Conservation (phyloP, 2,329 filamentous ascomycete species). For the Karstenula rhodostoma region DNA sequence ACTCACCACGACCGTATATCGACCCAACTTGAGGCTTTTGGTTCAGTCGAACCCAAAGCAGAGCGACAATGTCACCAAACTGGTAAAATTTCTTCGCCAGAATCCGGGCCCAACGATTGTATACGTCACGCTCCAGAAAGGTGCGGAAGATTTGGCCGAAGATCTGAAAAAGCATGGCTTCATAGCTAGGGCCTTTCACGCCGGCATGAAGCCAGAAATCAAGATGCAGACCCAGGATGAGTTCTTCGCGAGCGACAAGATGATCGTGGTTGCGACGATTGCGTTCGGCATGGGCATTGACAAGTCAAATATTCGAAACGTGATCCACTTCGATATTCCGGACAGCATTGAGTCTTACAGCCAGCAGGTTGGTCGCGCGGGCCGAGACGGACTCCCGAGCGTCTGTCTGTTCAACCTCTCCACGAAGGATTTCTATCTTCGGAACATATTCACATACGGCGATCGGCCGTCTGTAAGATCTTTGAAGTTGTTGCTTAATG, state of each 20-base stretch:
- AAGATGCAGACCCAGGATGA: conserved; percentile 75
- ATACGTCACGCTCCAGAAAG: conserved; percentile 67
- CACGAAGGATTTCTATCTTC: conserved; percentile 64
- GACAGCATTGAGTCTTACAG: conserved; percentile 98
- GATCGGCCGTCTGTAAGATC: conserved; percentile 65
- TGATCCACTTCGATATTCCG: conserved; percentile 89
- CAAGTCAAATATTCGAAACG: conserved; percentile 92
- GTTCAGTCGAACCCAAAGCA: conserved; percentile 66
- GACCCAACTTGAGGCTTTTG: conserved; percentile 66
- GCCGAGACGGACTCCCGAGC: conserved; percentile 79
- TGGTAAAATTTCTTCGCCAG: conserved; percentile 58
- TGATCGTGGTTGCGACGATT: conserved; percentile 95
- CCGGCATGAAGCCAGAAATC: conserved; percentile 70
- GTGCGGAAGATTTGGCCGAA: conserved; percentile 69
- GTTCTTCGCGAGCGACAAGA: conserved; percentile 80
- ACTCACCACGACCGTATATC: conserved; percentile 67
- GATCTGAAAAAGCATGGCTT: conserved; percentile 72
- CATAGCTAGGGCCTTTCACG: conserved; percentile 83
- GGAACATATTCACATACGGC: conserved; percentile 67
- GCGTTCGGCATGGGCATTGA: conserved; percentile 99
- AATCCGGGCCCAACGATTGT: conserved; percentile 66
- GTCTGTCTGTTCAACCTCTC: conserved; percentile 67
- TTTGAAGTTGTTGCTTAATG: conserved; percentile 57
- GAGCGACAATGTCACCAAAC: conserved; percentile 78
- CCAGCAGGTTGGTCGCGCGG: conserved; percentile 93